phyloP scores from a whole-genome alignment of 2,329 filamentous ascomycete genomes.

The Botrytis aclada region DNA sequence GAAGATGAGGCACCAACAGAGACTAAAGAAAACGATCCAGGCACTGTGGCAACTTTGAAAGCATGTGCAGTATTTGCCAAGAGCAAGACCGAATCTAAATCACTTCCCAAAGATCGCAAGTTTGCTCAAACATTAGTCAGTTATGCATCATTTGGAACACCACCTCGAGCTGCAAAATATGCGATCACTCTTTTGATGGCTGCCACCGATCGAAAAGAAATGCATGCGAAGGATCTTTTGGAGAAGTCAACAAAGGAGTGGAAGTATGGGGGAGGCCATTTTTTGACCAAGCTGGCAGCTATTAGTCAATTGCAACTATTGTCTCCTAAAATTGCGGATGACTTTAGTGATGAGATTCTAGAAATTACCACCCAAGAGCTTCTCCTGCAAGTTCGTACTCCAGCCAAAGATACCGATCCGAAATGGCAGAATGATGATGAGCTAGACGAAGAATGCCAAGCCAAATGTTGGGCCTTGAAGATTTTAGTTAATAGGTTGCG shows the following conservation, averaged over 20 bases:
- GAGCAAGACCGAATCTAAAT: slow-evolving; percentile 71
- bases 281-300: slow-evolving; percentile 70
- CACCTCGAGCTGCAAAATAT: slow-evolving; percentile 84
- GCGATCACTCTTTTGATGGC: slow-evolving; percentile 87
- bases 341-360: slow-evolving; percentile 72
- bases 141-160: slow-evolving; percentile 79
- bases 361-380: slow-evolving; percentile 74
- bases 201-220: slow-evolving; percentile 67
- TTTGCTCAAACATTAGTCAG: slow-evolving; percentile 77
- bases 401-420: slow-evolving; percentile 54
- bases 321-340: slow-evolving; percentile 67
- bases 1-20: slow-evolving; percentile 74
- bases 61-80: slow-evolving; percentile 90
- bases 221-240: slow-evolving; percentile 81
- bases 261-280: slow-evolving; percentile 68
- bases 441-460: slow-evolving; percentile 75
- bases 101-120: slow-evolving; percentile 76
- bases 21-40: slow-evolving; percentile 63
- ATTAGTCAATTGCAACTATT: slow-evolving; percentile 74
- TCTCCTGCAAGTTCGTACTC: slow-evolving; percentile 65
- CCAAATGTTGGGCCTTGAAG: slow-evolving; percentile 80
- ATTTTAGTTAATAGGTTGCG: slow-evolving; percentile 83
- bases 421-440: slow-evolving; percentile 66
- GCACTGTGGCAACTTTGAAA: slow-evolving; percentile 86
- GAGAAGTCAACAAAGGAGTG: slow-evolving; percentile 72